Evolutionary conservation across 2,329 filamentous ascomycete genomes (phyloP), one percentile per base, ranked within the genome.

Genomic region (Colletotrichum lindemuthianum): DNA sequence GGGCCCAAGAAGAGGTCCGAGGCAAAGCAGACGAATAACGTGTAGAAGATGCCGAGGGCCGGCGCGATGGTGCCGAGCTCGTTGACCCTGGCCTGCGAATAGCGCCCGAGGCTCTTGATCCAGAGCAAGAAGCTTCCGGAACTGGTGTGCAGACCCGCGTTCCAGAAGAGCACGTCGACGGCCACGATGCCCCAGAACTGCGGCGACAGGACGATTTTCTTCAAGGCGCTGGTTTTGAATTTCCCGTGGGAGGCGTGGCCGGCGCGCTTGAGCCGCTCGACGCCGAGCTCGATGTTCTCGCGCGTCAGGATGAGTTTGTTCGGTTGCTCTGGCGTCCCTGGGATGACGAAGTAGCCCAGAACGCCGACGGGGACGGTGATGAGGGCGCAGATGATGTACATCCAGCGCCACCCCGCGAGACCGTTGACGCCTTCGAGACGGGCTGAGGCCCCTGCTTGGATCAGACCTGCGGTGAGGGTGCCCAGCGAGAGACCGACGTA

Each of bases 81-180:
- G 84, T 45, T 79, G 34, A 82, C 78, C 67, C 87, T 86, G 79
- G 82, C 84, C 0, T 69, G 60, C 36, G 82, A 80, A 60, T 81
- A 81, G 0, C 78, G 79, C 10, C 75, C 72, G 64, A 61, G 80
- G 72, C 48, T 74, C 70, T 80, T 81, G 55, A 81, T 69, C 77
- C 78, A 81, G 1, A 81, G 67, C 3, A 75, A 69, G 32, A 81
- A 72, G 9, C 77, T 70, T 6, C 71, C 72, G 9, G 79, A 69
- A 34, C 74, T 76, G 0, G 69, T 70, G 0, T 75, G 76, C 3
- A 82, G 77, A 0, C 84, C 74, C 0, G 84, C 69, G 0, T 84
- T 86, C 48, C 88, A 87, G 53, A 80, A 80, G 9, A 78, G 71
- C 8, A 77, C 70, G 48, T 79, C 78, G 3, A 80, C 69, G 0